Conservation (phyloP, 202 grass and related monocot species). For the Musa balbisiana region DNA sequence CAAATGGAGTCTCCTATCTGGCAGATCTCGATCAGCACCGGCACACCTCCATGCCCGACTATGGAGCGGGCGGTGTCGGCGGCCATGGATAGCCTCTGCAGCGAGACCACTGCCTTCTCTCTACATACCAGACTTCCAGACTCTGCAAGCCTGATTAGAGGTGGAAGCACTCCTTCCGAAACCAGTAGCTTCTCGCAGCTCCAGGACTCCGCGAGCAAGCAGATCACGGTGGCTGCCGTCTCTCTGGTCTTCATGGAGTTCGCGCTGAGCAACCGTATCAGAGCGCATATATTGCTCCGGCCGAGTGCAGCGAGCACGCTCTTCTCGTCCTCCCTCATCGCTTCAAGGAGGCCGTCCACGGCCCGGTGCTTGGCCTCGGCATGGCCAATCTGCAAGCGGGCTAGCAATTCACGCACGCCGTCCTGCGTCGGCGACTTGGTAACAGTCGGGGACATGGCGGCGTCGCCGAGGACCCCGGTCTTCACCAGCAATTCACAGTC, state of each 20-base stretch:
- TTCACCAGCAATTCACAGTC: slow-evolving; percentile 9
- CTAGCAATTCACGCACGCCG: slow-evolving; percentile 55
- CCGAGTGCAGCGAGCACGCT: slow-evolving; percentile 62
- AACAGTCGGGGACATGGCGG: background rate
- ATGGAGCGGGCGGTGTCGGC: slow-evolving; percentile 56
- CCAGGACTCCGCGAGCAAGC: slow-evolving; percentile 65
- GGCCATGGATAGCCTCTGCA: slow-evolving; percentile 78
- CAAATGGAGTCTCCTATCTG: slow-evolving; percentile 72
- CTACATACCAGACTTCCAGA: slow-evolving; percentile 67
- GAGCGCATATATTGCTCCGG: slow-evolving; percentile 65
- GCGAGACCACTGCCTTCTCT: slow-evolving; percentile 89
- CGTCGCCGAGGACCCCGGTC: background rate
- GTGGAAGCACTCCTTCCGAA: slow-evolving; percentile 70
- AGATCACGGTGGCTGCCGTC: slow-evolving; percentile 61
- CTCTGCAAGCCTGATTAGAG: slow-evolving; percentile 55
- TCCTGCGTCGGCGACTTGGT: background rate
- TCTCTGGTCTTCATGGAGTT: slow-evolving; percentile 67
- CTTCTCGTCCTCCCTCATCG: slow-evolving; percentile 76
- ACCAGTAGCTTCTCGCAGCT: slow-evolving; percentile 63
- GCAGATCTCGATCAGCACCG: slow-evolving; percentile 70
- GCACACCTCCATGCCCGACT: slow-evolving; percentile 70
- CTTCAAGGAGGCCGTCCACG: slow-evolving; percentile 63
- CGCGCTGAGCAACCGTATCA: slow-evolving; percentile 71
- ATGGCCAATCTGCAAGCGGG: slow-evolving; percentile 86
- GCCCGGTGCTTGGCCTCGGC: slow-evolving; percentile 81